Evolutionary conservation across 108 stramenopile genomes (phyloP), one percentile per base, ranked within the genome.

Genomic region (Cyclostephanos tholiformis): DNA sequence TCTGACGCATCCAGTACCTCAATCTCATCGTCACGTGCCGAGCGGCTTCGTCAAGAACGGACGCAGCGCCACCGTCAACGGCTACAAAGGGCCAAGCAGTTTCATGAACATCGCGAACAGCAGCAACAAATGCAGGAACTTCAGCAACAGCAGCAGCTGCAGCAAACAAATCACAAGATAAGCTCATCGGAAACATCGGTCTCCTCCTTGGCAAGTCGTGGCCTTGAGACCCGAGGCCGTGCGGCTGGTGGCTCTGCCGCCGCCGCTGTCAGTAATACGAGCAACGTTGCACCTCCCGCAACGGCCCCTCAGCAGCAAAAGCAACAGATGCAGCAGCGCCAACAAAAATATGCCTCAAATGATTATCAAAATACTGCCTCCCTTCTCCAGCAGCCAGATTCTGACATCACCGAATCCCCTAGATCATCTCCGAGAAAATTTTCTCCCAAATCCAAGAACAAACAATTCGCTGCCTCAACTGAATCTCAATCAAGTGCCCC

Each of bases 61-160:
- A 73, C 73, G 13, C 81, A 77, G 53, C 50, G 72, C 9, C 81
- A 82, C 60, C 63, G 77, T 17, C 76, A 77, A 58, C 55, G 77
- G 55, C 53, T 78, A 48, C 81, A 77, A 25, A 27, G 67, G 50
- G 79, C 72, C 46, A 74, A 80, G 49, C 77, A 78, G 38, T 65
- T 71, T 67, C 77, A 78, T 22, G 76, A 82, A 63, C 35, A 51
- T 65, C 16, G 59, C 20, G n/a, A 52, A 62, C 70, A 62, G 9
- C 71, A 72, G 71, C 71, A 63, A 19, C 22, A 36, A 38, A 59
- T 27, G 10, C 59, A 71, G 5, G 61, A 61, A 22, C 22, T 4
- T 19, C 77, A 70, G 56, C 72, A 52, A 36, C 63, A 64, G 39
- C 69, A 57, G 32, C 16, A 19, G 38, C 53, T 60, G 27, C 70